These are phyloP conservation scores for Fraxinus velutina DNA, from an alignment of 305 asterid genomes.

Conservation along the genomic window DNA sequence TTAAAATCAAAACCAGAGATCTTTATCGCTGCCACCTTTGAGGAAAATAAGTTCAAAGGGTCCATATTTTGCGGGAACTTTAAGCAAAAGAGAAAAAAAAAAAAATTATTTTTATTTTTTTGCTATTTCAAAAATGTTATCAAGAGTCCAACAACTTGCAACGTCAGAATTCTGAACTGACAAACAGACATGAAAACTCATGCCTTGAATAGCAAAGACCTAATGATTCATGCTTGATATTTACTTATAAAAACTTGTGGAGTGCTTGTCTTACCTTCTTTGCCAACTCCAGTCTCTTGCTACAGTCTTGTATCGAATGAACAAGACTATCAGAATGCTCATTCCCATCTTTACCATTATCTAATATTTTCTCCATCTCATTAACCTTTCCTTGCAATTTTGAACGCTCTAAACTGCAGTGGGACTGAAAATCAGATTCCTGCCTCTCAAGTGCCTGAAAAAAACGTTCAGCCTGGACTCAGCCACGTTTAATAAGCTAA, in stretches of 20 bases:
- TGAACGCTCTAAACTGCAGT: conserved; percentile 33
- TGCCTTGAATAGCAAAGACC: neutral
- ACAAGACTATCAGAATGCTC: conserved; percentile 30
- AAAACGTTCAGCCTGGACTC: conserved; percentile 19
- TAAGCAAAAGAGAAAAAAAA: neutral
- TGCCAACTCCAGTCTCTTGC: conserved; percentile 41
- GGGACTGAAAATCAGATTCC: conserved; percentile 44
- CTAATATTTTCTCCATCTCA: conserved; percentile 49
- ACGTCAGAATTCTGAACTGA: neutral
- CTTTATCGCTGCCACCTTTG: neutral
- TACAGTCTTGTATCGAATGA: conserved; percentile 35
- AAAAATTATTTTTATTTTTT: neutral
- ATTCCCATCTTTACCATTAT: conserved; percentile 24
- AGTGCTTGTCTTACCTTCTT: conserved; percentile 47
- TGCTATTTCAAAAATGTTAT: neutral
- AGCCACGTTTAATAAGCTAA: conserved; percentile 14
- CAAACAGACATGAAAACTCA: neutral
- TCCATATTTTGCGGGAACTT: neutral
- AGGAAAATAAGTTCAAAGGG: neutral
- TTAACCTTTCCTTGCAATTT: conserved; percentile 52
- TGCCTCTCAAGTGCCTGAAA: conserved; percentile 55
- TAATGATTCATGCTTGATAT: neutral
- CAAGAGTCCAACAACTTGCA: neutral
- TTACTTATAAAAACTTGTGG: conserved; percentile 6
- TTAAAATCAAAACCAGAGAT: neutral